phyloP scores from a whole-genome alignment of 768 basidiomycete species.

The Trametes maxima region DNA sequence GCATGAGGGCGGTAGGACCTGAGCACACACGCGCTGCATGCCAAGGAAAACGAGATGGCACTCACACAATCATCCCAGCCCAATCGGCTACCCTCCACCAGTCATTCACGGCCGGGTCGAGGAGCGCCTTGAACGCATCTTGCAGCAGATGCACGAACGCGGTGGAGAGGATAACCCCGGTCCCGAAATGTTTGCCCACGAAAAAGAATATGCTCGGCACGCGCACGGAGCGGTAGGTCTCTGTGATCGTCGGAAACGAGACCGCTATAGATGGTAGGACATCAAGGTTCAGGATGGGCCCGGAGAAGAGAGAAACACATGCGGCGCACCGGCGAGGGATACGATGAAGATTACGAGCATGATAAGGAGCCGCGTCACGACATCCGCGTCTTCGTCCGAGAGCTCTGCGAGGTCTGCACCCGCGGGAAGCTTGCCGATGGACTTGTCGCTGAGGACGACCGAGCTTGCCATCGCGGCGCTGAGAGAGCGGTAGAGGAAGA shows the following conservation, averaged over 20 bases:
- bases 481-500: not conserved
- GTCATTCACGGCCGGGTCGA: slow-evolving; percentile 46
- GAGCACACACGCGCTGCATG: not conserved
- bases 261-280: slow-evolving; percentile 46
- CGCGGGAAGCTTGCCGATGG: slow-evolving; percentile 7
- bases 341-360: slow-evolving; percentile 58
- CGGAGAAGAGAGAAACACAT: not conserved
- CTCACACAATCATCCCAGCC: slow-evolving; percentile 77
- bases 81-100: slow-evolving; percentile 54
- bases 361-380: slow-evolving; percentile 30
- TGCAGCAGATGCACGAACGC: slow-evolving; percentile 83
- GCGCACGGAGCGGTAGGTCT: slow-evolving; percentile 50
- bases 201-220: slow-evolving; percentile 76
- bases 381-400: slow-evolving; percentile 5
- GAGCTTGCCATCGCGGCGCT: not conserved
- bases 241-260: slow-evolving; percentile 71
- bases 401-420: not conserved
- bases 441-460: not conserved
- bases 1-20: too few species aligned
- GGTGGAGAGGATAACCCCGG: slow-evolving; percentile 81
- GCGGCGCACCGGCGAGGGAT: slow-evolving; percentile 62
- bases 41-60: not conserved
- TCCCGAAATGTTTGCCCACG: slow-evolving; percentile 87
- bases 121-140: slow-evolving; percentile 69
- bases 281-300: not conserved